phyloP scores from a whole-genome alignment of 2,329 filamentous ascomycete species.

The Trichoderma pleuroti region DNA sequence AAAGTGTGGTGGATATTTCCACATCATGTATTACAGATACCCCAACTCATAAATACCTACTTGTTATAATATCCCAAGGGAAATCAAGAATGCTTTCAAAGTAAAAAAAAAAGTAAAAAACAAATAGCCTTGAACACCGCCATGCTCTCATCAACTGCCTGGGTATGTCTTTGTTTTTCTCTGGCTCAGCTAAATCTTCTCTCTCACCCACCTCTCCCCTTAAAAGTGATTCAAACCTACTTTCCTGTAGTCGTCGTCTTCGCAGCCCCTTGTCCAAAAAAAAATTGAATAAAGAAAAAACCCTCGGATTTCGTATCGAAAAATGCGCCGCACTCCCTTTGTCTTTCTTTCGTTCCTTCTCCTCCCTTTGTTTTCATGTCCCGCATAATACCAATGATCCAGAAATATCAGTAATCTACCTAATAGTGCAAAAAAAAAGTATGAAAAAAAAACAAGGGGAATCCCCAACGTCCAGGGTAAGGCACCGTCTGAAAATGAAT shows the following conservation, averaged over 20 bases:
- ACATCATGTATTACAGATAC: background rate
- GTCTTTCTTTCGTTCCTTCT: background rate
- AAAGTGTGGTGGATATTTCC: background rate
- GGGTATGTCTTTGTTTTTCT: slow-evolving; percentile 15
- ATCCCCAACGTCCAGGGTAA: background rate
- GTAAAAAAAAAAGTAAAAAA: background rate
- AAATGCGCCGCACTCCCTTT: background rate
- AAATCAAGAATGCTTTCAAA: background rate
- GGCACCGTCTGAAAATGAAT: background rate
- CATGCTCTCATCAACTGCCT: background rate
- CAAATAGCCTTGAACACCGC: background rate
- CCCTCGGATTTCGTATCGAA: background rate
- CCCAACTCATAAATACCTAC: background rate
- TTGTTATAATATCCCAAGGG: background rate
- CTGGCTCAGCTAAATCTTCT: background rate
- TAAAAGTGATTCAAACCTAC: background rate
- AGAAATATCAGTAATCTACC: background rate
- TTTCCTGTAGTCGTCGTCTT: background rate
- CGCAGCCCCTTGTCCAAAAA: background rate
- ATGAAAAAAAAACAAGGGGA: background rate
- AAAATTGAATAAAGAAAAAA: background rate
- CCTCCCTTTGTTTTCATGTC: background rate
- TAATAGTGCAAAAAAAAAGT: background rate
- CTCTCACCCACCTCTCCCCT: background rate
- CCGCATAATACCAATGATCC: background rate